phyloP scores from a whole-genome alignment of 331 rosid genomes.

The Phaseolus coccineus region DNA sequence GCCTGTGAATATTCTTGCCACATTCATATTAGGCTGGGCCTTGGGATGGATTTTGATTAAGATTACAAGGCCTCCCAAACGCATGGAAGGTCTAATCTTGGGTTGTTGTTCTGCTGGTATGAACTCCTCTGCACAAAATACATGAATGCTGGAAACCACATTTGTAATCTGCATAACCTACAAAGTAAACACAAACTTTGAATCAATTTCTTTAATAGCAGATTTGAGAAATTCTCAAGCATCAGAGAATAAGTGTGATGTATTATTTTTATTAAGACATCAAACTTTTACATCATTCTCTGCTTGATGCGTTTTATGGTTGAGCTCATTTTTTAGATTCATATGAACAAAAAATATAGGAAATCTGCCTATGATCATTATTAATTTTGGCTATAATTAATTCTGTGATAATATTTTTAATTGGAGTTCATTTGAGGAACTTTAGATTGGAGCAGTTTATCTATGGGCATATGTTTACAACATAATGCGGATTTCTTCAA shows the following conservation, averaged over 20 bases:
- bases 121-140: not conserved
- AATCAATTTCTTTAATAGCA: not conserved
- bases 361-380: conserved; percentile 62
- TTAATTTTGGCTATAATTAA: conserved; percentile 3
- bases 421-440: conserved; percentile 35
- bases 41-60: conserved; percentile 65
- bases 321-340: conserved; percentile 31
- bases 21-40: conserved; percentile 65
- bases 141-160: not conserved
- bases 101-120: conserved; percentile 68
- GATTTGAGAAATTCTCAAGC: not conserved
- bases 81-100: conserved; percentile 59
- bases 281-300: not conserved
- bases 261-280: not conserved
- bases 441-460: conserved; percentile 73
- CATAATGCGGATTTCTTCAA: conserved; percentile 68
- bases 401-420: not conserved
- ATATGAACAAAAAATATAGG: conserved; percentile 81
- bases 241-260: not conserved
- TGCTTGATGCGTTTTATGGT: conserved; percentile 3
- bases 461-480: conserved; percentile 91
- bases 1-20: conserved; percentile 64
- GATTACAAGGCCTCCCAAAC: conserved; percentile 65
- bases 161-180: not conserved
- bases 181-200: not conserved